phyloP scores from a whole-genome alignment of 2,329 filamentous ascomycete species.

The Trematosphaeria pertusa region DNA sequence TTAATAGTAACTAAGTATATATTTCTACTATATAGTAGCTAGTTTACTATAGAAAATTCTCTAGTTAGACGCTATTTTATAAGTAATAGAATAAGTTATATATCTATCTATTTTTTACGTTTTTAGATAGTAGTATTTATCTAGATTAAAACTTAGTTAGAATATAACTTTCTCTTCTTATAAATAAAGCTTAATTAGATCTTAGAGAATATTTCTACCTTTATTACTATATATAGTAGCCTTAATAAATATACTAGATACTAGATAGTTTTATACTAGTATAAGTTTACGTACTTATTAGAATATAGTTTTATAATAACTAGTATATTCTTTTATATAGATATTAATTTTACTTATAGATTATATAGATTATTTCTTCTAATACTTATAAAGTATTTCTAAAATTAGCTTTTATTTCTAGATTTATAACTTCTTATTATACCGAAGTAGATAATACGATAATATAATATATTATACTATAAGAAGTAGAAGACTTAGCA shows the following conservation, averaged over 20 bases:
- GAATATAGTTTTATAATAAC: slow-evolving; percentile 18
- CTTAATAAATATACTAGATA: slow-evolving; percentile 12
- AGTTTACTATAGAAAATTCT: too few species aligned
- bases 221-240: slow-evolving; percentile 12
- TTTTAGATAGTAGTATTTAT: slow-evolving; percentile 13
- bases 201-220: slow-evolving; percentile 12
- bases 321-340: slow-evolving; percentile 5
- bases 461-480: too few species aligned
- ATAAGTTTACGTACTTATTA: slow-evolving; percentile 11
- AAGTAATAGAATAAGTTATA: slow-evolving; percentile 10
- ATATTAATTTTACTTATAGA: slow-evolving; percentile 8
- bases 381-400: slow-evolving; percentile 13
- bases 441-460: too few species aligned
- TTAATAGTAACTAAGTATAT: too few species aligned
- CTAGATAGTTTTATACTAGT: slow-evolving; percentile 6
- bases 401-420: slow-evolving; percentile 20
- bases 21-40: too few species aligned
- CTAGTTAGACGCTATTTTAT: slow-evolving; percentile 9
- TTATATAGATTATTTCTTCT: slow-evolving; percentile 9
- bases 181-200: slow-evolving; percentile 12
- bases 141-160: slow-evolving; percentile 8
- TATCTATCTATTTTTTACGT: slow-evolving; percentile 10
- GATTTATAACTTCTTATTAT: slow-evolving; percentile 18
- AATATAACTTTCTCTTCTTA: slow-evolving; percentile 14
- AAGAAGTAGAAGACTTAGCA: too few species aligned